These are phyloP conservation scores for Ceratocystis lukuohia DNA, from an alignment of 2,329 filamentous ascomycete species.

Conservation along the genomic window DNA sequence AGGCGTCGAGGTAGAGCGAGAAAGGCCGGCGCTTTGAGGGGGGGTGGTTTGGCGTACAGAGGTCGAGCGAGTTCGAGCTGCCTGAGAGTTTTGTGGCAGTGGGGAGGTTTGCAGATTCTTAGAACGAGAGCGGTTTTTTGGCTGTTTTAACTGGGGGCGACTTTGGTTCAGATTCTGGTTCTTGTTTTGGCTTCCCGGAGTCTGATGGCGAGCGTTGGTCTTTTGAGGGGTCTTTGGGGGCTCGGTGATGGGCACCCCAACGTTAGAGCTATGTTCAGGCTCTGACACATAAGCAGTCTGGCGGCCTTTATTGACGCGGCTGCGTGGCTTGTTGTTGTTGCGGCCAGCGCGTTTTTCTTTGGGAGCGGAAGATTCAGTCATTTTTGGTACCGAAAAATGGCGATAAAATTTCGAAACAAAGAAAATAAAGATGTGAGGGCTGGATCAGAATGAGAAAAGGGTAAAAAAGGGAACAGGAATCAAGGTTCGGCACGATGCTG, in stretches of 20 bases:
- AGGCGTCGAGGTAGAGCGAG: slow-evolving; percentile 32
- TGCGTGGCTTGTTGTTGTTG: slow-evolving; percentile 29
- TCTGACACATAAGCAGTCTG: slow-evolving; percentile 48
- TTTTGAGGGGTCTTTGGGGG: slow-evolving; percentile 38
- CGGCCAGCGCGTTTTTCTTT: slow-evolving; percentile 29
- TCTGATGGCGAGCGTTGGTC: slow-evolving; percentile 23
- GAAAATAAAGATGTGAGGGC: not conserved
- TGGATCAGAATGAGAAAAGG: not conserved
- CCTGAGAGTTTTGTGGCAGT: slow-evolving; percentile 30
- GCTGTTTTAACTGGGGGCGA: slow-evolving; percentile 22
- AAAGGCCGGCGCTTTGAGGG: slow-evolving; percentile 16
- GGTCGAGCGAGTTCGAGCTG: slow-evolving; percentile 27
- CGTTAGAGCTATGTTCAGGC: slow-evolving; percentile 32
- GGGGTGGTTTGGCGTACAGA: slow-evolving; percentile 17
- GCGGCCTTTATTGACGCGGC: slow-evolving; percentile 20
- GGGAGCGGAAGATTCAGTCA: not conserved
- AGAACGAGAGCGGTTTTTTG: slow-evolving; percentile 21
- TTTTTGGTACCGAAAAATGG: not conserved
- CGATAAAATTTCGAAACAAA: not conserved
- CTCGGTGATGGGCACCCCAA: slow-evolving; percentile 14
- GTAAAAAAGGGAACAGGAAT: not conserved
- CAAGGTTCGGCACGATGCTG: slow-evolving; percentile 15
- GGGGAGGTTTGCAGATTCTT: slow-evolving; percentile 29
- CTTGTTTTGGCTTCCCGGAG: slow-evolving; percentile 27
- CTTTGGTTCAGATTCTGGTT: slow-evolving; percentile 7